These are phyloP conservation scores for Zizania palustris DNA, from an alignment of 202 grass and related monocot species.

Conservation along the genomic window DNA sequence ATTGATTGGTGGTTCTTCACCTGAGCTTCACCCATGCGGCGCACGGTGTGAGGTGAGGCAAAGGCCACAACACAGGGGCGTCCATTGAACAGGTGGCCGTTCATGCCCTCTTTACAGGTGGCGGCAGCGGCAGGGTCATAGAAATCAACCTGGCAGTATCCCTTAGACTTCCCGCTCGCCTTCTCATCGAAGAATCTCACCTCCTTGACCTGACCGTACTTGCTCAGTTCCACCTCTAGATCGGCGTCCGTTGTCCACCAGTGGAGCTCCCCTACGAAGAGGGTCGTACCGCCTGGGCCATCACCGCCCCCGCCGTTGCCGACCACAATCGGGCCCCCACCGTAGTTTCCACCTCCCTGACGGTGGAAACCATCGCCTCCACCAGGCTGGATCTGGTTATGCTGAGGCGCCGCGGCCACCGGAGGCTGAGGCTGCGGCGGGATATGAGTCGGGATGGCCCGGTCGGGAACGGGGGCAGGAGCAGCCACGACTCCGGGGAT, in stretches of 20 bases:
- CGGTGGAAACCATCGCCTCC: slow-evolving; percentile 55
- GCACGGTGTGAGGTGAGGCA: slow-evolving; percentile 51
- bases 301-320: slow-evolving; percentile 55
- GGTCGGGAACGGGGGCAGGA: neutral
- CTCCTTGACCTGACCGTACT: slow-evolving; percentile 70
- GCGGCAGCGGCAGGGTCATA: slow-evolving; percentile 51
- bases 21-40: slow-evolving; percentile 72
- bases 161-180: slow-evolving; percentile 71
- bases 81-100: slow-evolving; percentile 63
- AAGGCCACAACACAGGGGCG: slow-evolving; percentile 69
- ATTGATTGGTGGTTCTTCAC: slow-evolving; percentile 62
- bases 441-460: slow-evolving; percentile 31
- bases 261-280: slow-evolving; percentile 74
- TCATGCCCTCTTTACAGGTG: slow-evolving; percentile 64
- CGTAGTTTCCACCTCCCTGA: slow-evolving; percentile 46
- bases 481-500: slow-evolving; percentile 37
- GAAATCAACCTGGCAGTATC: slow-evolving; percentile 71
- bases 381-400: slow-evolving; percentile 39
- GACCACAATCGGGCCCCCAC: slow-evolving; percentile 41
- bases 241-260: slow-evolving; percentile 82
- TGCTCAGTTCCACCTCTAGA: slow-evolving; percentile 63
- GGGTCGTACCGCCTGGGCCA: slow-evolving; percentile 53
- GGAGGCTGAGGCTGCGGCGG: slow-evolving; percentile 32
- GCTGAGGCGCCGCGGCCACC: slow-evolving; percentile 32
- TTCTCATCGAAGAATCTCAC: slow-evolving; percentile 75